These are phyloP conservation scores for Lignosus rhinocerotis DNA, from an alignment of 1,284 basidiomycete species.

Conservation along the genomic window DNA sequence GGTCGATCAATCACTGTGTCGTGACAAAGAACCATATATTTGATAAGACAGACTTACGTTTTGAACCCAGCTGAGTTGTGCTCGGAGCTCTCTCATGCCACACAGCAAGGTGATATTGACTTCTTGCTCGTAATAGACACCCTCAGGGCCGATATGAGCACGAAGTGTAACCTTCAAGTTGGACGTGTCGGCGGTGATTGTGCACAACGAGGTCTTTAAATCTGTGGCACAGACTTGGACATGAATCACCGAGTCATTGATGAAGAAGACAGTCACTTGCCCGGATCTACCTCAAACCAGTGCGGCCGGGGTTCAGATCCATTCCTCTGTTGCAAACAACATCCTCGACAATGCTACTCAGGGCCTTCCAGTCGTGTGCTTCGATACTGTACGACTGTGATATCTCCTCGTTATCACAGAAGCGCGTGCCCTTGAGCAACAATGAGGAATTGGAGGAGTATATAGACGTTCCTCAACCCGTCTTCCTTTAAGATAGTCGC, in stretches of 20 bases:
- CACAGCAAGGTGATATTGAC: conserved; percentile 51
- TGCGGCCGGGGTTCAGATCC: conserved; percentile 34
- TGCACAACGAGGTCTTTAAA: conserved; percentile 44
- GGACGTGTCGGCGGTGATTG: conserved; percentile 42
- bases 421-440: conserved; percentile 34
- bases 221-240: conserved; percentile 10
- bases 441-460: neutral
- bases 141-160: conserved; percentile 16
- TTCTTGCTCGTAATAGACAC: conserved; percentile 39
- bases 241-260: neutral
- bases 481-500: too few species aligned
- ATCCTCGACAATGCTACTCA: conserved; percentile 33
- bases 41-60: conserved; percentile 23
- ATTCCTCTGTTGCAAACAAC: conserved; percentile 46
- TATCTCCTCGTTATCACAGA: conserved; percentile 35
- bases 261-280: conserved; percentile 27
- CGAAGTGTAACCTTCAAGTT: conserved; percentile 31
- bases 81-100: conserved; percentile 48
- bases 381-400: conserved; percentile 15
- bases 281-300: conserved; percentile 48
- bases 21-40: neutral
- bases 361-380: conserved; percentile 22
- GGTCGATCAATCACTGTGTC: neutral
- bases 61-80: conserved; percentile 47
- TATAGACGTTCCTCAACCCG: neutral